Base-by-base conservation (phyloP, 306 rosid genomes). In the Begonia loranthoides region DNA sequence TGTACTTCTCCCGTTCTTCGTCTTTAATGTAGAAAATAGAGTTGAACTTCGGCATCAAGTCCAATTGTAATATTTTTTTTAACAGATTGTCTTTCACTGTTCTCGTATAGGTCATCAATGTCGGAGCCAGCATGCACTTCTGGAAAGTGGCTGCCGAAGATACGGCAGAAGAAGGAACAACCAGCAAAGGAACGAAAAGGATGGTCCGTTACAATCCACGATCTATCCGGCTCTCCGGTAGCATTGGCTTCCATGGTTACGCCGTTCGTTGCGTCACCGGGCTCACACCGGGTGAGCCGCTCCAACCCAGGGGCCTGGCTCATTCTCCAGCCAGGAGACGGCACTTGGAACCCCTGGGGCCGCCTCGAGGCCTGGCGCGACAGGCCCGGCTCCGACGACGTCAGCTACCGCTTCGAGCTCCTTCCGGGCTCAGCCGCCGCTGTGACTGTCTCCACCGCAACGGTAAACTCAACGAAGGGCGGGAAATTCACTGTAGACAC, bases 271-370 rank as follows among this genome's bases (percentile, higher is more conserved):
- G 73, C 79, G 0, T 65, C 76, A 1, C 66, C 76, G 0, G 76
- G 76, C 0, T 66, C 79, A 2, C 70, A 74, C 51, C 66, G 63
- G 47, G 79, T 74, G 9, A 74, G 76, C 70, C 70, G 76, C 9
- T 65, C 79, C 9, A 74, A 74, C 59, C 79, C 79, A 10, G 79
- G 79, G 4, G 79, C 79, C 16, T 74, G 79, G 79, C 70, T 74
- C 21, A 66, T 74, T 39, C 67, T 74, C 43, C 64, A 76, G 0
- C 79, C 79, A 1, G 69, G 66, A 4, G 79, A 70, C 22, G 70
- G 73, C 17, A 69, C 72, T 6, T 74, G 79, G 79, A 49, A 53
- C 48, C 79, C 76, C 13, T 74, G 79, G 79, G 79, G 79, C 40
- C 76, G 79, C 6, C 79, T 70, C 49, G 79, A 74, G 73, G 70